Base-by-base conservation (phyloP, 345 rosid species). In the Sonneratia alba region DNA sequence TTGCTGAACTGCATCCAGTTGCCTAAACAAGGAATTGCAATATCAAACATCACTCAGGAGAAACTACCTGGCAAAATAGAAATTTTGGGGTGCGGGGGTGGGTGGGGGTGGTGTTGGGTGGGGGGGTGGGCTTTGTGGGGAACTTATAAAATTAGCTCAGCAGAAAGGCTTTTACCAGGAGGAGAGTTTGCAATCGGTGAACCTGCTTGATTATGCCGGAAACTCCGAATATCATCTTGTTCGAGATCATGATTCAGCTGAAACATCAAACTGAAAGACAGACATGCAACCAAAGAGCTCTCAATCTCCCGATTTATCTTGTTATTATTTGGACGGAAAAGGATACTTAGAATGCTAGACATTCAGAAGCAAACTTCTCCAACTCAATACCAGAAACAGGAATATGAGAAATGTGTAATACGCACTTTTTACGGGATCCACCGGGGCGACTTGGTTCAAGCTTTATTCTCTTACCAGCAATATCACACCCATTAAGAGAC, bases 371-470 rank as follows among this genome's bases (percentile, higher is more conserved):
- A 7, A 24, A 40, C 70, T 63, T 49, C 47, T 53, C 16, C 51
- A 55, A 14, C 22, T 19, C 24, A n/a, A 70, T 24, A 55, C 37
- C 36, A 51, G 40, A n/a, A 36, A 62, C 47, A 51, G 74, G 48
- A 34, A 34, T n/a, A 49, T 14, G 43, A 5, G 19, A 68, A 11
- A 18, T 27, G 32, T 3, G 45, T 40, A 6, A 34, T 36, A 81
- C 97, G 81, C 75, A 91, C 97, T 81, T 84, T 73, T 91, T 85
- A 56, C 98, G 97, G 21, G 88, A 85, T 40, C 98, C 98, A 76
- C 98, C 98, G 61, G 98, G 98, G 70, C 98, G 93, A 79, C 98
- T 93, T 70, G 96, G 96, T 84, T 93, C 98, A 62, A 93, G 97
- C 80, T 93, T 93, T 81, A 93, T 93, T 74, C 98, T 90, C 77